Evolutionary conservation across 1,139 yeast genomes (phyloP).

Genomic region (Saccharomyces hybrid): DNA sequence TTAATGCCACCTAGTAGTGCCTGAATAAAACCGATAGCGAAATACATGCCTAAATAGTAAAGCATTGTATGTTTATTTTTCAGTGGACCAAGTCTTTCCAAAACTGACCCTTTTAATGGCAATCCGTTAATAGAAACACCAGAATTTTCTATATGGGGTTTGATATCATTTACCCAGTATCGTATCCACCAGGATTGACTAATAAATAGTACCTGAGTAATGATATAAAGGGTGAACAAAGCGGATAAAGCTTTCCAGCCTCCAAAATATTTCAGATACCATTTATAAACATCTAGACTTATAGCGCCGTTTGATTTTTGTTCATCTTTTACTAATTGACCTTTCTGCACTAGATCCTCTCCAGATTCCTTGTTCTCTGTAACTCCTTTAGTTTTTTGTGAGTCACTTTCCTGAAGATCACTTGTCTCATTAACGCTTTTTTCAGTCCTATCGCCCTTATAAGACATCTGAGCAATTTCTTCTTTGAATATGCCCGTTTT

Average conservation of each 20-base stretch:
- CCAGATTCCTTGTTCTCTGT: background rate
- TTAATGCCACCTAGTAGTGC: slow-evolving; percentile 4
- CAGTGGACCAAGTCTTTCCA: background rate
- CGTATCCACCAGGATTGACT: slow-evolving; percentile 74
- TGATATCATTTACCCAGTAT: slow-evolving; percentile 40
- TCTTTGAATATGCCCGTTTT: slow-evolving; percentile 35
- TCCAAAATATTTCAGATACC: slow-evolving; percentile 35
- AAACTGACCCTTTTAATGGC: background rate
- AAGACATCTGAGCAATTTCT: slow-evolving; percentile 5
- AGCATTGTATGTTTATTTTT: background rate
- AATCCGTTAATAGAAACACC: background rate
- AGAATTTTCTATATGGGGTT: background rate
- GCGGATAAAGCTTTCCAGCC: slow-evolving; percentile 40
- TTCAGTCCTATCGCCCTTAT: background rate
- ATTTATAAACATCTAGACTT: slow-evolving; percentile 55
- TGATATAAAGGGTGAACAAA: slow-evolving; percentile 39
- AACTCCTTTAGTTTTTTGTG: background rate
- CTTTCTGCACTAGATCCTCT: background rate
- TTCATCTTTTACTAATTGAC: slow-evolving; percentile 70
- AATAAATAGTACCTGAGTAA: slow-evolving; percentile 49
- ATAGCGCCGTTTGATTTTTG: slow-evolving; percentile 72
- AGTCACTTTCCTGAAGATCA: background rate
- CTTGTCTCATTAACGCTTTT: background rate
- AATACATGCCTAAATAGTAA: slow-evolving; percentile 29
- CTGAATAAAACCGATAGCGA: slow-evolving; percentile 6